A percentile compares a stretch with the other conserved stretches of the same genome.
Evolutionary conservation across 306 rosid species (phyloP).

Genomic region (Begonia loranthoides): DNA sequence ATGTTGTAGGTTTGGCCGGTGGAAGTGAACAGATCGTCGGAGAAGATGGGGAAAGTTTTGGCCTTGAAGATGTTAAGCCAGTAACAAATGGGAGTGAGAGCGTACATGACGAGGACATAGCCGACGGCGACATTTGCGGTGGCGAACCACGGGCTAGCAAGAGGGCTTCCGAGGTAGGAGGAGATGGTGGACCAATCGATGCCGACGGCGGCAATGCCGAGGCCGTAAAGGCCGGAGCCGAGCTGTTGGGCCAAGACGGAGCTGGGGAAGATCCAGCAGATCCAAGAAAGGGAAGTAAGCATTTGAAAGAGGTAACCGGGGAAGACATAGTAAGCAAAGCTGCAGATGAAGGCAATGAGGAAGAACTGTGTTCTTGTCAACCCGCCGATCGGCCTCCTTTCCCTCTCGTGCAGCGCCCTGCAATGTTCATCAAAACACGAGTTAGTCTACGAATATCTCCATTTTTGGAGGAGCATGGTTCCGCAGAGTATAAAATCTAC

Average conservation of each 20-base stretch:
- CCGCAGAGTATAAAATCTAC: too few species aligned
- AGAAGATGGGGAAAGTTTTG: slow-evolving; percentile 64
- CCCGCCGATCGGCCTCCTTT: slow-evolving; percentile 43
- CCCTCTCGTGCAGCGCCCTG: slow-evolving; percentile 85
- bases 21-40: slow-evolving; percentile 33
- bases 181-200: slow-evolving; percentile 85
- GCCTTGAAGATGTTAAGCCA: slow-evolving; percentile 65
- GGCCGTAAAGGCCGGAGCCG: slow-evolving; percentile 73
- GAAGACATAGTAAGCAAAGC: slow-evolving; percentile 73
- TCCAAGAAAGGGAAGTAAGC: slow-evolving; percentile 73
- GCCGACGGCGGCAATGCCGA: slow-evolving; percentile 55
- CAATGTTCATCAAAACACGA: not conserved
- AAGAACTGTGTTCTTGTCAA: slow-evolving; percentile 67
- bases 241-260: slow-evolving; percentile 68
- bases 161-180: slow-evolving; percentile 86
- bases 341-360: slow-evolving; percentile 62
- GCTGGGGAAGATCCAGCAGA: slow-evolving; percentile 69
- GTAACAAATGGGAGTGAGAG: slow-evolving; percentile 51
- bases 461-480: not conserved
- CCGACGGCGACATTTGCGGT: slow-evolving; percentile 87
- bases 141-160: slow-evolving; percentile 96
- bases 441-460: not conserved
- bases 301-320: slow-evolving; percentile 77
- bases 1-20: slow-evolving; percentile 46
- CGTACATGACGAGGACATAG: slow-evolving; percentile 47